Conservation (phyloP, 352 stramenopile genomes). For the Thraustochytrium striatum region DNA sequence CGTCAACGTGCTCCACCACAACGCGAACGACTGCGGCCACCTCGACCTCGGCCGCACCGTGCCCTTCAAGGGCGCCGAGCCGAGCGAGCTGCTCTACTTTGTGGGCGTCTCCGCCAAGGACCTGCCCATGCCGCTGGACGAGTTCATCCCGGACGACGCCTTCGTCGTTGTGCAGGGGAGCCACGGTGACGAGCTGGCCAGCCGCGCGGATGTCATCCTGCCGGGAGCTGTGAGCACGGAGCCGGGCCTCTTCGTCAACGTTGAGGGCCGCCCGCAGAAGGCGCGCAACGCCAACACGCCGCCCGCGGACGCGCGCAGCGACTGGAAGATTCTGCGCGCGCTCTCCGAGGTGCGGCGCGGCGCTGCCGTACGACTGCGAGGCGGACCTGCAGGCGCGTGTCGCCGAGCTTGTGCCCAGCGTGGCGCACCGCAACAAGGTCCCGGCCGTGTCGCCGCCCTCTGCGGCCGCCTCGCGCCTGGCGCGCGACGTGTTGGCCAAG, state of each 20-base stretch:
- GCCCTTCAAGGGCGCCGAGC: conserved; percentile 8
- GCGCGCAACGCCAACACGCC: conserved; percentile 24
- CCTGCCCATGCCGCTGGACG: conserved; percentile 28
- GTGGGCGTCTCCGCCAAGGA: conserved; percentile 33
- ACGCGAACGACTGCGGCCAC: conserved; percentile 42
- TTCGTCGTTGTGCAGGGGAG: conserved; percentile 46
- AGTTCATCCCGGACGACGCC: conserved; percentile 27
- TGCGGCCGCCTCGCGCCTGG: conserved; percentile 16
- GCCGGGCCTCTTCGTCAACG: conserved; percentile 47
- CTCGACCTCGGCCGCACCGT: conserved; percentile 26
- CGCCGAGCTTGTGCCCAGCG: conserved; percentile 26
- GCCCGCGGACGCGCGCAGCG: conserved; percentile 30
- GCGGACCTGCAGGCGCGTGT: conserved; percentile 24
- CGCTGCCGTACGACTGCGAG: conserved; percentile 40
- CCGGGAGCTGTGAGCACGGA: conserved; percentile 45
- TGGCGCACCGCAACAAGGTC: conserved; percentile 21
- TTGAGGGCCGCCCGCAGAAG: conserved; percentile 46
- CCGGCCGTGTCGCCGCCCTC: not conserved
- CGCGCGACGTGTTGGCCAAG: not conserved
- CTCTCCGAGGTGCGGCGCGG: conserved; percentile 34
- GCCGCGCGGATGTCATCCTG: conserved; percentile 39
- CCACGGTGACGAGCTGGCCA: conserved; percentile 48
- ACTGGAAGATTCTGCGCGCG: conserved; percentile 50
- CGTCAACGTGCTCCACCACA: conserved; percentile 48
- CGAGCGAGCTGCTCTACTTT: conserved; percentile 38